These are phyloP conservation scores for Gnomoniopsis smithogilvyi DNA, from an alignment of 2,329 filamentous ascomycete species.

Conservation along the genomic window DNA sequence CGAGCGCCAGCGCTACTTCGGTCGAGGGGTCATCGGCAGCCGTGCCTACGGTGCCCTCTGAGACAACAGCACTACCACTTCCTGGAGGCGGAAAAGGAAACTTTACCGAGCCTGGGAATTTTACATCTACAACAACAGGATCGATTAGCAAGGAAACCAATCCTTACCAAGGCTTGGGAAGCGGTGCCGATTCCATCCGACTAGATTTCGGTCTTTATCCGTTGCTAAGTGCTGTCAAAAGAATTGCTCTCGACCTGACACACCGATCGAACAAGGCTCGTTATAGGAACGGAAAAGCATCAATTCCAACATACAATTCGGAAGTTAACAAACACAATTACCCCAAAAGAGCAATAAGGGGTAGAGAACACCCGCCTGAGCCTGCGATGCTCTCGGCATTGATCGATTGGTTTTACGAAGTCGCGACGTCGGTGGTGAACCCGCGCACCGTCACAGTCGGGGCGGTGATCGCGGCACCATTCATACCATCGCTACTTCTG, in stretches of 20 bases:
- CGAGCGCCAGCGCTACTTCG: constrained; percentile 9
- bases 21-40: constrained; percentile 15
- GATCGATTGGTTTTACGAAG: neutral
- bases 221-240: neutral
- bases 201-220: constrained; percentile 2
- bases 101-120: neutral
- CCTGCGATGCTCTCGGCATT: neutral
- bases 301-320: neutral
- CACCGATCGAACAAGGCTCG: neutral
- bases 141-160: neutral
- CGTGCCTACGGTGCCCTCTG: constrained; percentile 5
- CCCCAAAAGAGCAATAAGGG: neutral
- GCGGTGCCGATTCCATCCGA: neutral
- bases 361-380: neutral
- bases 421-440: neutral
- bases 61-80: constrained; percentile 2
- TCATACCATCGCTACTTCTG: constrained; percentile 4
- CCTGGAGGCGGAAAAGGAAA: constrained; percentile 5
- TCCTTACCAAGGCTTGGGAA: constrained; percentile 8
- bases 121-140: neutral
- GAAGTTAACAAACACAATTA: neutral
- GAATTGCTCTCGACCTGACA: neutral
- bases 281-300: neutral
- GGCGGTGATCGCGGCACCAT: constrained; percentile 7
- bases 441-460: neutral